phyloP scores from a whole-genome alignment of 805 yeast genomes.

The Cyberlindnera sargentensis region DNA sequence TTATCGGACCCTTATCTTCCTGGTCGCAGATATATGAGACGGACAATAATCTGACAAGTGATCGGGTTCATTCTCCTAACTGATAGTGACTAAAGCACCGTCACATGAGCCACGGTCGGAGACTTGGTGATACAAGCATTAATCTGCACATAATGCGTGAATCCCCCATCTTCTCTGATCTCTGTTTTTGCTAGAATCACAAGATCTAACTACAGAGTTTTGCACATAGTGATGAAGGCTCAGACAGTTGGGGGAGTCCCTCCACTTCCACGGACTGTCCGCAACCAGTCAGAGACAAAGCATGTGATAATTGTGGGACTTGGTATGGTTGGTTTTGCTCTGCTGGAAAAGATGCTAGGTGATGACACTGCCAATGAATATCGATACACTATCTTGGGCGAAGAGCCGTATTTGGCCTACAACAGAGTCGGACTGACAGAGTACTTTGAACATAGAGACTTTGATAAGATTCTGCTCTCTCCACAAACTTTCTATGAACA shows the following conservation, averaged over 20 bases:
- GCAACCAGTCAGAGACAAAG: slow-evolving; percentile 1
- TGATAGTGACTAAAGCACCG: too few relatives aligned
- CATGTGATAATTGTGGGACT: slow-evolving; percentile 29
- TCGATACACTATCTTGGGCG: slow-evolving; percentile 26
- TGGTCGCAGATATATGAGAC: too few relatives aligned
- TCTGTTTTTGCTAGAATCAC: too few relatives aligned
- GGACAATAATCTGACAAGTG: too few relatives aligned
- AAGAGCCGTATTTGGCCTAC: slow-evolving; percentile 30
- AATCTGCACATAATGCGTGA: too few relatives aligned
- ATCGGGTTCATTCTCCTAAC: too few relatives aligned
- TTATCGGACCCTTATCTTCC: too few relatives aligned
- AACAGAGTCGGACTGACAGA: slow-evolving; percentile 31
- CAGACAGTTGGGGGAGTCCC: slow-evolving; percentile 15
- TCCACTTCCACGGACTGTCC: slow-evolving; percentile 12
- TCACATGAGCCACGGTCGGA: too few relatives aligned
- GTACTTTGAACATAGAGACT: slow-evolving; percentile 23
- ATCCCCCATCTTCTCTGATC: too few relatives aligned
- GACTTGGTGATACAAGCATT: too few relatives aligned
- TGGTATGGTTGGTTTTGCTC: slow-evolving; percentile 32
- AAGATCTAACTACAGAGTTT: too few relatives aligned
- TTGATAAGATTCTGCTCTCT: slow-evolving; percentile 22
- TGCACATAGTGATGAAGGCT: background rate
- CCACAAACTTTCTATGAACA: slow-evolving; percentile 22
- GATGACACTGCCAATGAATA: slow-evolving; percentile 25
- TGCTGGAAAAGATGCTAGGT: slow-evolving; percentile 27